These are phyloP conservation scores for Xylariales sp. DNA, from an alignment of 2,329 filamentous ascomycete genomes.

Conservation along the genomic window DNA sequence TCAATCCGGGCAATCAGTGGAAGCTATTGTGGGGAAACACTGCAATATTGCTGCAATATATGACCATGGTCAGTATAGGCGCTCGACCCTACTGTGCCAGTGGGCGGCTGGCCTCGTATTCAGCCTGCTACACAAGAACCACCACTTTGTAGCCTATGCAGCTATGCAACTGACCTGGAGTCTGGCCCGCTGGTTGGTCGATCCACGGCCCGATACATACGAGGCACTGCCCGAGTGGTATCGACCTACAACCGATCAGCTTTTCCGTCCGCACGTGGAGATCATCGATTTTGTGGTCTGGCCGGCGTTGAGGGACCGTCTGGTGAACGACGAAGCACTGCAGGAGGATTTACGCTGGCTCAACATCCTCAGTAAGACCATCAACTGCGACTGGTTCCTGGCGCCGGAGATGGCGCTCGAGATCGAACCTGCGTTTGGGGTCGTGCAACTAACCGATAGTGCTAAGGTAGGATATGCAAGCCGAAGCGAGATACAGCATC, in stretches of 20 bases:
- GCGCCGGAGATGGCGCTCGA: background rate
- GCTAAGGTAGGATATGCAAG: slow-evolving; percentile 1
- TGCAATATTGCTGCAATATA: slow-evolving; percentile 2
- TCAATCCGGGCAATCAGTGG: background rate
- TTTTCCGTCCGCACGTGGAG: slow-evolving; percentile 1
- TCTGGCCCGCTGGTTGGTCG: slow-evolving; percentile 3
- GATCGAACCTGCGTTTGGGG: background rate
- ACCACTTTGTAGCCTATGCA: background rate
- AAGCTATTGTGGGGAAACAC: background rate
- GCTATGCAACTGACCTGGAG: slow-evolving; percentile 1
- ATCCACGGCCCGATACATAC: background rate
- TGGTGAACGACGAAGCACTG: background rate
- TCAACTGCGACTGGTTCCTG: slow-evolving; percentile 4
- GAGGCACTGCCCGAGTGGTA: background rate
- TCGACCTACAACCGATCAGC: slow-evolving; percentile 1
- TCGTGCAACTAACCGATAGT: background rate
- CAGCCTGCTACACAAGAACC: background rate
- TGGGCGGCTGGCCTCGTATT: slow-evolving; percentile 2
- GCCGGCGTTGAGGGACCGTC: background rate
- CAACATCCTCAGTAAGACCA: background rate
- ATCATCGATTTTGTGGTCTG: slow-evolving; percentile 1
- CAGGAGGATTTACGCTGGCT: slow-evolving; percentile 5
- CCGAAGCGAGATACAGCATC: background rate
- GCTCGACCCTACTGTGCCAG: background rate
- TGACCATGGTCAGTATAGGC: slow-evolving; percentile 1